Percentiles rank a stretch among this genome's conserved stretches.
phyloP scores from a whole-genome alignment of 306 rosid genomes.

The Trifolium repens region DNA sequence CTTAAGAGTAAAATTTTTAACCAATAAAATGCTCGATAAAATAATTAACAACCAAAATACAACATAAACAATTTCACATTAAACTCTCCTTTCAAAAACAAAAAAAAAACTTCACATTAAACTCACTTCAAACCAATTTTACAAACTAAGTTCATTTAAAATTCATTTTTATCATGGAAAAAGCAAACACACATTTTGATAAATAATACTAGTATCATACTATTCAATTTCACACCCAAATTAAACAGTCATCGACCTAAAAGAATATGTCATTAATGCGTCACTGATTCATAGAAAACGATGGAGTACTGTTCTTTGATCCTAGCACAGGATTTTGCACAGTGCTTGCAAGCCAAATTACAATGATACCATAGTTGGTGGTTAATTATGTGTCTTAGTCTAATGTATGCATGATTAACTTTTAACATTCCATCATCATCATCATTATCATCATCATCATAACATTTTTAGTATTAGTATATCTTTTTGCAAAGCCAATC shows the following conservation, averaged over 20 bases:
- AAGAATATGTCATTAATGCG: constrained; percentile 22
- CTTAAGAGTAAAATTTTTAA: too few species aligned
- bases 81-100: too few species aligned
- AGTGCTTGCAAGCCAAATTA: not conserved
- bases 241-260: not conserved
- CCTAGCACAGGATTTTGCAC: not conserved
- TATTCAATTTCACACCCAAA: not conserved
- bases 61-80: too few species aligned
- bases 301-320: constrained; percentile 21
- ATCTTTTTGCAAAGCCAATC: constrained; percentile 41
- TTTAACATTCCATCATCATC: constrained; percentile 15
- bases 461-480: not conserved
- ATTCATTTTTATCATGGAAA: too few species aligned
- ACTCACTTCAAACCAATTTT: too few species aligned
- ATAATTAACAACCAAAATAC: too few species aligned
- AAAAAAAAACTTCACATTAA: too few species aligned
- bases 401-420: not conserved
- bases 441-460: constrained; percentile 4
- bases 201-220: not conserved
- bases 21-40: too few species aligned
- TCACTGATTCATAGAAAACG: constrained; percentile 40
- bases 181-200: too few species aligned
- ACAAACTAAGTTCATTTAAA: too few species aligned
- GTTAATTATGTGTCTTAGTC: not conserved
- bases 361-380: not conserved